Base-by-base conservation (phyloP, 2,329 filamentous ascomycete species). In the Xylariaceae sp. region DNA sequence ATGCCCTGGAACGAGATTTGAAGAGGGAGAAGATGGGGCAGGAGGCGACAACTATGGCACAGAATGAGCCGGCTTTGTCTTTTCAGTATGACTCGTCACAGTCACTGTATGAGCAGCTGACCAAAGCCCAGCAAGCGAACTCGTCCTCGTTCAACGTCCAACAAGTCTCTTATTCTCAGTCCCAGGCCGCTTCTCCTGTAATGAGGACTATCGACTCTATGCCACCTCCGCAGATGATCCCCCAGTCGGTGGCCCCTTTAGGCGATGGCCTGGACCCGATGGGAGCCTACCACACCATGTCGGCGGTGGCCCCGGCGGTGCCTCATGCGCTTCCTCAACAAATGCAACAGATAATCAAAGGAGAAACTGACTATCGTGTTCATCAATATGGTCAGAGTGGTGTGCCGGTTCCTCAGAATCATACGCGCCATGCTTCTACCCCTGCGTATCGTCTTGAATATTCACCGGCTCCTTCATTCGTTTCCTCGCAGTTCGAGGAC, bases 21-120 rank as follows among this genome's bases (percentile, higher is more conserved):
- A 99, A 99, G 86, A 87, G 94, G 72, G 94, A 99, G 79, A 99
- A 99, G 85, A 97, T 97, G 93, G 88, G 89, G 67, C 94, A 99
- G 77, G 94, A 99, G 78, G 91, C 94, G 59, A 99, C 71, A 55
- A 99, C 94, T 13, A 87, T 96, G 69, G 94, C 94, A 57, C 92
- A 97, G 73, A 96, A 88, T 83, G 94, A 99, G 79, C 94, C 94
- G 42, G 94, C 94, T 55, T 80, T 97, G 70, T 99, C 94, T 1
- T 99, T 99, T 80, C 92, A 99, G 77, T 99, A 97, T 78, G 94
- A 99, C 79, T 97, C 94, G 23, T 97, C 94, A 39, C 94, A 99
- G 78, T 97, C 94, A 68, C 88, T 99, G 62, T 99, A 96, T 74
- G 94, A 99, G 82, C 94, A 99, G 81, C 87, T 99, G 79, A 99